Evolutionary conservation across 352 stramenopile species (phyloP), one percentile per base, ranked within the genome.

Genomic region (Phytophthora niederhauseri): DNA sequence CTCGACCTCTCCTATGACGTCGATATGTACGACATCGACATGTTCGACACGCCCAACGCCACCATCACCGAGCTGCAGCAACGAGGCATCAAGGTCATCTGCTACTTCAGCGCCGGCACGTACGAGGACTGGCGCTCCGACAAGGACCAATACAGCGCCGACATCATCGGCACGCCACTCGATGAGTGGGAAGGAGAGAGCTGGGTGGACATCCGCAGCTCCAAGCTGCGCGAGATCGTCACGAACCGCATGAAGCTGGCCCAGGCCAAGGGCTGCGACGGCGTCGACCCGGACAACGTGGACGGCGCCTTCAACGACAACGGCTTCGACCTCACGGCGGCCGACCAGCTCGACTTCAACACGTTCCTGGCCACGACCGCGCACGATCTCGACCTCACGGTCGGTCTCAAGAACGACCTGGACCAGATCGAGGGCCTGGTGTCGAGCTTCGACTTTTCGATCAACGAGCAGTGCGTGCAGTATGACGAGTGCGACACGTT

Each of bases 391-490:
- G 61, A 74, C 30, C 65, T 89, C 34, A 59, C 70, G 0, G 81
- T 91, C 19, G 78, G 78, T 6, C 64, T 89, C 53, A 89, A 91
- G 70, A 91, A 91, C 61, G 71, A 80, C 43, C 41, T 87, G 28
- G 64, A 72, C 53, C 74, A 84, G 60, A 63, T 88, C 45, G 31
- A 64, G 6, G 59, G 78, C 17, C 57, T 89, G 17, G 72, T 83
- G 26, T 52, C 66, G 14, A 46, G 69, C 43, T 88, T 88, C 19
- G 80, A 91, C 68, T 89, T 89, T 49, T 77, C 80, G 5, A 72
- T 89, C 46, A 88, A 85, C 50, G 82, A 91, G 70, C 73, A 83
- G 60, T 89, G 82, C 26, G 75, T 76, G 54, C 53, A 83, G 31
- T 84, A 81, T 63, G 61, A 81, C n/a, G 80, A 89, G 57, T 89